Evolutionary conservation across 2,329 filamentous ascomycete genomes (phyloP), one percentile per base, ranked within the genome.

Genomic region (Fusarium xylarioides): DNA sequence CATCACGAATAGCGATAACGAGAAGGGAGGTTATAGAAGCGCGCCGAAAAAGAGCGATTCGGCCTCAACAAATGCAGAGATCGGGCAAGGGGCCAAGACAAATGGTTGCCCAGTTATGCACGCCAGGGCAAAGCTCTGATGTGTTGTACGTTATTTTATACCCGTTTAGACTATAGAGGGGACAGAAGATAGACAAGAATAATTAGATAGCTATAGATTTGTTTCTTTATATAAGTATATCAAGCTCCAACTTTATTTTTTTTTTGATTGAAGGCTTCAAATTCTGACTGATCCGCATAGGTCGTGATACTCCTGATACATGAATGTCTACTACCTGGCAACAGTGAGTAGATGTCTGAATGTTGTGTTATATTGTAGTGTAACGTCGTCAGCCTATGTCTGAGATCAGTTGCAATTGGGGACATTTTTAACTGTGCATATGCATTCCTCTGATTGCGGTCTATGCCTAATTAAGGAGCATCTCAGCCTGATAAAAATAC

Each of bases 21-120:
- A 63, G 18, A 64, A 64, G 43, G 57, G 44, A 7, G 61, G 61
- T 1, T 64, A 64, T 7, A 38, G 21, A 3, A 64, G 61, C n/a
- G 61, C 61, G 4, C 57, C 61, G 9, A 63, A 63, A 3, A 64
- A 64, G 57, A 64, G 61, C 18, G 61, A 64, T 16, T 44, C 56
- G 1, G 21, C 10, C 15, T 26, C 43, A 14, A 10, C 16, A 7
- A 18, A 32, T 30, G 16, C 56, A 37, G 30, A 26, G 16, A 10
- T 16, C 5, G 37, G 16, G 4, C n/a, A 30, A 43, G 30, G 14
- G 9, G 30, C 23, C 7, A 62, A 43, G 56, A 37, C 43, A 30
- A n/a, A 26, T 14, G 61, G 61, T 5, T 63, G 61, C 4, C 61
- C 61, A 3, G 35, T 61, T 7, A 63, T 63, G 56, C 56, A 63